Conservation (phyloP, 345 rosid species). For the Populus nigra region DNA sequence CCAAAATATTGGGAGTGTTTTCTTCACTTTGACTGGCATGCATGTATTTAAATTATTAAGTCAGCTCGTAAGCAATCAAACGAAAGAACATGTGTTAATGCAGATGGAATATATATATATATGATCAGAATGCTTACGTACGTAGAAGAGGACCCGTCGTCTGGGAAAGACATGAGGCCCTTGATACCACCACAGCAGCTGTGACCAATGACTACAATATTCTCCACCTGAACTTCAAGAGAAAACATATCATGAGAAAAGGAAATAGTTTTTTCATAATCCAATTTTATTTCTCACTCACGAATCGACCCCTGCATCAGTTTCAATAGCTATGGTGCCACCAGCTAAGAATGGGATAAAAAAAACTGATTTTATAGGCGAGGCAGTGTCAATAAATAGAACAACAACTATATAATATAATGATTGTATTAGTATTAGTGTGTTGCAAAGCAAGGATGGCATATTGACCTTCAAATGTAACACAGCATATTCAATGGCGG, state of each 20-base stretch:
- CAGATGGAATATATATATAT: not conserved
- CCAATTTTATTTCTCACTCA: not conserved
- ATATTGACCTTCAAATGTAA: conserved; percentile 72
- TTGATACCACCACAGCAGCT: conserved; percentile 96
- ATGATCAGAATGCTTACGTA: conserved; percentile 31
- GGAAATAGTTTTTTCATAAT: not conserved
- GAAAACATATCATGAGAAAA: not conserved
- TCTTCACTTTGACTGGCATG: not conserved
- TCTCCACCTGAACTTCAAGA: conserved; percentile 63
- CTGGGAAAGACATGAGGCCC: conserved; percentile 82
- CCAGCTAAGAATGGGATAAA: too few relatives aligned
- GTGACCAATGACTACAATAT: conserved; percentile 84
- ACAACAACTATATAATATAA: not conserved
- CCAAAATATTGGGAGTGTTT: not conserved
- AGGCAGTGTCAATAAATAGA: too few relatives aligned
- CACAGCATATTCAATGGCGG: conserved; percentile 95
- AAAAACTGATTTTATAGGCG: too few relatives aligned
- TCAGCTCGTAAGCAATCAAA: not conserved
- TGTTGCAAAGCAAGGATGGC: not conserved
- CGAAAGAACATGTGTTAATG: not conserved
- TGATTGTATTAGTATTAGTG: not conserved
- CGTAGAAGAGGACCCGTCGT: conserved; percentile 45
- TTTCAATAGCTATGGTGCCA: too few relatives aligned
- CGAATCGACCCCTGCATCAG: too few relatives aligned
- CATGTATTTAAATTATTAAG: not conserved